Conservation (phyloP, 1,139 yeast species). For the Magnusiomyces suaveolens region DNA sequence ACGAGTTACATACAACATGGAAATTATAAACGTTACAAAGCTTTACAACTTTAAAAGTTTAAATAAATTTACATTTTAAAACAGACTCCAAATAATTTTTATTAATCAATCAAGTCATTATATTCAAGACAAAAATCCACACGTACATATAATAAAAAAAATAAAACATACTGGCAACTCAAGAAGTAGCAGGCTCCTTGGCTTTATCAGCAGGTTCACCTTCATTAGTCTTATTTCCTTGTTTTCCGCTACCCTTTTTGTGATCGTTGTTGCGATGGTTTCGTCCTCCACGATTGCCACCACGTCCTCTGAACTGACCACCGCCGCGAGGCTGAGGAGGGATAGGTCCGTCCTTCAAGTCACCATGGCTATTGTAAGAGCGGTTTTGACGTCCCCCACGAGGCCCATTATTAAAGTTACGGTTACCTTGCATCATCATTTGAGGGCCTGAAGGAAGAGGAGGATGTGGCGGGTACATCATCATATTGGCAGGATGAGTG, state of each 20-base stretch:
- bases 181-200: no score
- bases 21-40: no score
- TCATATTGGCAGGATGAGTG: conserved; percentile 17
- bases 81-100: no score
- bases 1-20: no score
- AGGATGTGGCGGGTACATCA: conserved; percentile 12
- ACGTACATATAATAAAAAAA: no score
- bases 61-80: no score
- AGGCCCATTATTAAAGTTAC: not conserved
- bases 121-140: no score
- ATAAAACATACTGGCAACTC: no score
- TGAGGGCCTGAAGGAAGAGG: conserved; percentile 18
- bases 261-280: not conserved
- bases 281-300: not conserved
- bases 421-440: conserved; percentile 7
- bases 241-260: not conserved
- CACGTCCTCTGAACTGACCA: conserved; percentile 12
- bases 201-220: not conserved
- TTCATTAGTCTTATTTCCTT: not conserved
- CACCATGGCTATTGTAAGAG: not conserved
- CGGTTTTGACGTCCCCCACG: not conserved
- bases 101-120: no score
- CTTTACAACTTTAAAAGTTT: no score
- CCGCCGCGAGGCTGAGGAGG: conserved; percentile 21
- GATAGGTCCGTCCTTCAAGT: not conserved